Evolutionary conservation across 805 yeast species (phyloP).

Genomic region (Suhomyces faveliae): DNA sequence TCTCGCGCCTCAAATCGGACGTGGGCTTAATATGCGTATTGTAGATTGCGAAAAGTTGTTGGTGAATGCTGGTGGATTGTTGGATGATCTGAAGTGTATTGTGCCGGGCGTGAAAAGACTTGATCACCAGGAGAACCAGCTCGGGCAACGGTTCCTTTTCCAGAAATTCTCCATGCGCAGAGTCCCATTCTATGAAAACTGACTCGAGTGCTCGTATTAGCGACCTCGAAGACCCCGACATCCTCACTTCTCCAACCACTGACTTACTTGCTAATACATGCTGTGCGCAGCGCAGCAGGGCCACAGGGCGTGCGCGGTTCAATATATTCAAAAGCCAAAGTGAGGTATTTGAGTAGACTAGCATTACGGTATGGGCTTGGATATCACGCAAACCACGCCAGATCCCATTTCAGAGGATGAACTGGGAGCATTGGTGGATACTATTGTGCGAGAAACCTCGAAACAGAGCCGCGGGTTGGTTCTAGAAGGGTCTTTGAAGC

Average conservation of each 20-base stretch:
- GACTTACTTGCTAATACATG: not conserved
- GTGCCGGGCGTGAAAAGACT: slow-evolving; percentile 24
- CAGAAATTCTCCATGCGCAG: not conserved
- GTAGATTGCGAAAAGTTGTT: slow-evolving; percentile 37
- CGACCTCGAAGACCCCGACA: slow-evolving; percentile 28
- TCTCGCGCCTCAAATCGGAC: slow-evolving; percentile 31
- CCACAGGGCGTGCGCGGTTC: not conserved
- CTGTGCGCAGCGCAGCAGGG: too few species aligned
- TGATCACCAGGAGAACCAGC: slow-evolving; percentile 4
- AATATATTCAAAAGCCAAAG: too few species aligned
- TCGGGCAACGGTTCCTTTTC: not conserved
- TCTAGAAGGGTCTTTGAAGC: not conserved
- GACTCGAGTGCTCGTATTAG: slow-evolving; percentile 25
- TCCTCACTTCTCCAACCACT: not conserved
- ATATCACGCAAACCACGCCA: slow-evolving; percentile 3
- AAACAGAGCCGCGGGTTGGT: not conserved
- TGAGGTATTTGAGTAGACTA: too few species aligned
- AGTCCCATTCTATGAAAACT: slow-evolving; percentile 24
- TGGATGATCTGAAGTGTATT: slow-evolving; percentile 30
- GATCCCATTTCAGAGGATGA: not conserved
- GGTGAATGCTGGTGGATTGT: slow-evolving; percentile 30
- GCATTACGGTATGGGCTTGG: not conserved
- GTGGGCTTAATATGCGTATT: slow-evolving; percentile 26
- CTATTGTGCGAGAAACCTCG: not conserved
- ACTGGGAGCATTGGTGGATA: not conserved